Conservation (phyloP, 805 yeast species). For the Wickerhamiella bombiphila region DNA sequence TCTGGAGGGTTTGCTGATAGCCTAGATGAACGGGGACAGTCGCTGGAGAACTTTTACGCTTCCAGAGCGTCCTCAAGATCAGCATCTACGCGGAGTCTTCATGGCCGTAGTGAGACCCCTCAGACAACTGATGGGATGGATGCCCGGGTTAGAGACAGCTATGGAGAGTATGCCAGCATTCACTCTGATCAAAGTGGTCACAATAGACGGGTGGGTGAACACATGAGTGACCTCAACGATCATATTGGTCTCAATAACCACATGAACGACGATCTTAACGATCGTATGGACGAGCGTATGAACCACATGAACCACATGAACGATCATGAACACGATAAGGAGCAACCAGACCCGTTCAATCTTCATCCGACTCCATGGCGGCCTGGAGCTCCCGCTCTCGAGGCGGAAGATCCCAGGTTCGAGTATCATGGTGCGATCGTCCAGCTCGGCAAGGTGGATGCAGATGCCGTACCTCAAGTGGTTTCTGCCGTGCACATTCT, state of each 20-base stretch:
- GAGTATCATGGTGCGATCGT: constrained; percentile 38
- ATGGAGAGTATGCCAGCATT: not conserved
- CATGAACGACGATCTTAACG: not conserved
- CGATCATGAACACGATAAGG: not conserved
- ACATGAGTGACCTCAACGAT: not conserved
- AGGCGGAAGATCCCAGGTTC: constrained; percentile 24
- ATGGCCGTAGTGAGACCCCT: too few species aligned
- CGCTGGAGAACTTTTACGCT: too few species aligned
- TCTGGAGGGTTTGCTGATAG: too few species aligned
- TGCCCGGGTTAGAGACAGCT: not conserved
- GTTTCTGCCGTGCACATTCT: constrained; percentile 29
- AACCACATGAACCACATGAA: not conserved
- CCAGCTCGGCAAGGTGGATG: constrained; percentile 38
- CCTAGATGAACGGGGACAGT: not conserved
- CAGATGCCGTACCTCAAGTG: constrained; percentile 33
- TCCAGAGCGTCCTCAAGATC: too few species aligned
- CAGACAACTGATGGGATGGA: not conserved
- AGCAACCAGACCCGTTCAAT: constrained; percentile 3
- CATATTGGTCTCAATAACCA: not conserved
- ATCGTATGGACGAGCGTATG: not conserved
- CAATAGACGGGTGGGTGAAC: too few species aligned
- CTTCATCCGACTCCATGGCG: constrained; percentile 10
- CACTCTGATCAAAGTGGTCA: not conserved
- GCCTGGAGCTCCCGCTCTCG: constrained; percentile 24
- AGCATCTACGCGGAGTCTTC: too few species aligned